A percentile compares a stretch with the other conserved stretches of the same genome.
Conservation (phyloP, 345 rosid species). For the Brassica napus region DNA sequence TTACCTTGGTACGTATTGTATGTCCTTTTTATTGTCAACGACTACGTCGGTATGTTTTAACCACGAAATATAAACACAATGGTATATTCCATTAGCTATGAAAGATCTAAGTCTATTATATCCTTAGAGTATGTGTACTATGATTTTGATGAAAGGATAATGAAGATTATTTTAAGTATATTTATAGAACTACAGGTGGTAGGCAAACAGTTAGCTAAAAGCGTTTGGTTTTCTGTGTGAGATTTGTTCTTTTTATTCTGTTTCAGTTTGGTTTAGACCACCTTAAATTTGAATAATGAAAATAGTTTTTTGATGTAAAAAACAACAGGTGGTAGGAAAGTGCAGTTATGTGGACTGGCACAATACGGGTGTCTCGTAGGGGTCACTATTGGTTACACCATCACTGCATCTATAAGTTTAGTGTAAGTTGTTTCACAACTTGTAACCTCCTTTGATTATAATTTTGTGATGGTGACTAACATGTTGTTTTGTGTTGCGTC, state of each 20-base stretch:
- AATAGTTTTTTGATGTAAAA: background rate
- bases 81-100: background rate
- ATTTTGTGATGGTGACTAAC: background rate
- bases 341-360: conserved; percentile 69
- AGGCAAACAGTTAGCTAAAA: background rate
- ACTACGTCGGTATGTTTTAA: background rate
- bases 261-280: background rate
- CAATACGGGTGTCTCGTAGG: conserved; percentile 76
- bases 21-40: background rate
- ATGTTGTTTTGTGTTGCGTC: background rate
- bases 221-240: background rate
- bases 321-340: conserved; percentile 55
- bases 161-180: background rate
- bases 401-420: conserved; percentile 91
- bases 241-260: background rate
- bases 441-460: background rate
- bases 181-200: background rate
- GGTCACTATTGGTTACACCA: conserved; percentile 71
- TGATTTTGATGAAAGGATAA: background rate
- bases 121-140: background rate
- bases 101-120: background rate
- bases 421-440: conserved; percentile 55
- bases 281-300: background rate
- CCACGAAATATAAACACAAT: background rate
- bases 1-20: conserved; percentile 54